These are phyloP conservation scores for Przewalskia tangutica DNA, from an alignment of 257 asterid genomes.

Conservation along the genomic window DNA sequence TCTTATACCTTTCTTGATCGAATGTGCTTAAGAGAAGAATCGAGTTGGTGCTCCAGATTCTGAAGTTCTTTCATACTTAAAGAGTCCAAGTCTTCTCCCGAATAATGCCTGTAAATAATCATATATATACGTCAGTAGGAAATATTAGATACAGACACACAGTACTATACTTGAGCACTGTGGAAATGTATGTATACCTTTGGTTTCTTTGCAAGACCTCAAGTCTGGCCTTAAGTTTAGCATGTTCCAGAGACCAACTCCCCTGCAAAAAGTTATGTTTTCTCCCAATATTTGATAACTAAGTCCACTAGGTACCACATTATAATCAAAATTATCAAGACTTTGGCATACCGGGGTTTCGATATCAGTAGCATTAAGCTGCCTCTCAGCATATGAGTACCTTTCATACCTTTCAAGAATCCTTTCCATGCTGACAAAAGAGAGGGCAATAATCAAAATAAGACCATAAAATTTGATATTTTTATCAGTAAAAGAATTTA, in stretches of 20 bases:
- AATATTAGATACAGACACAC: not conserved
- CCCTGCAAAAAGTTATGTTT: constrained; percentile 27
- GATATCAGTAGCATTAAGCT: constrained; percentile 29
- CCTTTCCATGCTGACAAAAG: constrained; percentile 63
- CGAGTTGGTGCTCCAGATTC: constrained; percentile 77
- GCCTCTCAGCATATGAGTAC: constrained; percentile 59
- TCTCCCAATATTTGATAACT: not conserved
- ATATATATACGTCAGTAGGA: not conserved
- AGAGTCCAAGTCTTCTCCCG: constrained; percentile 61
- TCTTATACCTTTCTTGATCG: constrained; percentile 60
- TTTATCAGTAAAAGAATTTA: no score
- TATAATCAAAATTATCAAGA: not conserved
- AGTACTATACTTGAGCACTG: not conserved
- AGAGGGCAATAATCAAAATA: not conserved
- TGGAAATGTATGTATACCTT: constrained; percentile 22
- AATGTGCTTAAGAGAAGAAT: constrained; percentile 64
- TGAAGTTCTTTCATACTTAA: constrained; percentile 71
- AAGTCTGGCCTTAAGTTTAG: constrained; percentile 79
- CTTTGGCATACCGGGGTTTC: constrained; percentile 39
- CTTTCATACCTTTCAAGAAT: constrained; percentile 78
- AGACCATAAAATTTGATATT: not conserved
- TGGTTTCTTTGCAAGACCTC: constrained; percentile 70
- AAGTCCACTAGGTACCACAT: not conserved
- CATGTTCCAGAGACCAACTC: constrained; percentile 71
- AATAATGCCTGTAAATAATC: constrained; percentile 47